Conservation (phyloP, 768 basidiomycete species). For the Amanita polypyramis region DNA sequence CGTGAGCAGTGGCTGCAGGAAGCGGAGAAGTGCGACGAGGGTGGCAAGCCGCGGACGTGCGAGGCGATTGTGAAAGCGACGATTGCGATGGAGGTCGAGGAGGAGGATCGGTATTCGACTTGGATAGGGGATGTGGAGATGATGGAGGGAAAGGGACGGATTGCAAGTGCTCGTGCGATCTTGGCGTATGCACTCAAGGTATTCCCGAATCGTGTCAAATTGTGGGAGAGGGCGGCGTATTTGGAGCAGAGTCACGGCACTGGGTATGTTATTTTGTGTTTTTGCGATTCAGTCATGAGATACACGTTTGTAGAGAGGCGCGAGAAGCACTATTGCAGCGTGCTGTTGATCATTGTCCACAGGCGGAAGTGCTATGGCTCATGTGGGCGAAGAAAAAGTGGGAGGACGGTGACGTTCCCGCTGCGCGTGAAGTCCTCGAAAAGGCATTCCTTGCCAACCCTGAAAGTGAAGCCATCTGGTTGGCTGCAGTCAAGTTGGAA, state of each 20-base stretch:
- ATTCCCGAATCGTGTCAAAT: conserved; percentile 73
- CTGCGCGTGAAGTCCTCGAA: conserved; percentile 84
- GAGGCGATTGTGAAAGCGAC: conserved; percentile 96
- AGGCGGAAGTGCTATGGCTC: conserved; percentile 94
- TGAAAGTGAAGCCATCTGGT: conserved; percentile 95
- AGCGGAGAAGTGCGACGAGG: conserved; percentile 83
- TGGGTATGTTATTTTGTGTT: conserved; percentile 29
- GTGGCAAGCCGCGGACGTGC: conserved; percentile 77
- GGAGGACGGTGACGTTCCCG: conserved; percentile 72
- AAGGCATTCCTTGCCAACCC: conserved; percentile 90
- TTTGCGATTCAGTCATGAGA: neutral
- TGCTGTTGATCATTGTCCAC: conserved; percentile 86
- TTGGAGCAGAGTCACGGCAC: conserved; percentile 89
- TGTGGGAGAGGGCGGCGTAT: conserved; percentile 90
- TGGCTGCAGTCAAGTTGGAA: conserved; percentile 94
- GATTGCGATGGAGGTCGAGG: conserved; percentile 87
- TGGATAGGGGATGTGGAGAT: conserved; percentile 91
- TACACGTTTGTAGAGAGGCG: conserved; percentile 44
- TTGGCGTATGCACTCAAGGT: conserved; percentile 87
- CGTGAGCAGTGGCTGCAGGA: conserved; percentile 96
- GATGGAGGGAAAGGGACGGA: conserved; percentile 59
- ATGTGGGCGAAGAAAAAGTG: conserved; percentile 99
- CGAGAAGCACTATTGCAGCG: conserved; percentile 72
- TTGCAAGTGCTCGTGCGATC: conserved; percentile 81
- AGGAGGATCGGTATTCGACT: conserved; percentile 82